Evolutionary conservation across 768 basidiomycete species (phyloP).

Genomic region (Hericium erinaceus): DNA sequence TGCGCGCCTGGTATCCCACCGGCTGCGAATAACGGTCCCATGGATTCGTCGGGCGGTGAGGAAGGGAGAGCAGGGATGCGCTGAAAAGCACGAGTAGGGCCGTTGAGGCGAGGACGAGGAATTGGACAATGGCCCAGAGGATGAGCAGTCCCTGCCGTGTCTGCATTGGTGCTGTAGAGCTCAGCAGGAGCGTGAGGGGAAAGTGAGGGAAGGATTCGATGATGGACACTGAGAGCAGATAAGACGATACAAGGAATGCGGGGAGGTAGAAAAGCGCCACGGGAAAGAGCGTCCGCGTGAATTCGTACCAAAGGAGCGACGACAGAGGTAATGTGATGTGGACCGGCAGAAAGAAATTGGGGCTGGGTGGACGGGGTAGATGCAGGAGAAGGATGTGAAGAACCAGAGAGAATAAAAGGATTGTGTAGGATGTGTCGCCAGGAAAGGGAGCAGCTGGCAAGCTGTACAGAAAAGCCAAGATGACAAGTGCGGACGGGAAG

Average conservation of each 20-base stretch:
- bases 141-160: slow-evolving; percentile 35
- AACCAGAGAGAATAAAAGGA: slow-evolving; percentile 32
- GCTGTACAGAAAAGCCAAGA: slow-evolving; percentile 31
- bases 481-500: slow-evolving; percentile 28
- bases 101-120: slow-evolving; percentile 26
- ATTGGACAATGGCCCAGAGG: slow-evolving; percentile 26
- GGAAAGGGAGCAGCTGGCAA: slow-evolving; percentile 37
- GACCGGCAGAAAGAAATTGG: slow-evolving; percentile 32
- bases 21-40: slow-evolving; percentile 43
- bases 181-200: slow-evolving; percentile 10
- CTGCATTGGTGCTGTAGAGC: slow-evolving; percentile 32
- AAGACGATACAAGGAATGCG: slow-evolving; percentile 31
- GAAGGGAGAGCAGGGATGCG: slow-evolving; percentile 13
- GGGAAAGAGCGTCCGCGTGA: slow-evolving; percentile 31
- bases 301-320: slow-evolving; percentile 29
- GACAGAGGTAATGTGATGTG: slow-evolving; percentile 35
- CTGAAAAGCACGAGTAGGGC: slow-evolving; percentile 25
- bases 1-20: slow-evolving; percentile 37
- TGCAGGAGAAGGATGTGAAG: slow-evolving; percentile 39
- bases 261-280: slow-evolving; percentile 40
- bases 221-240: slow-evolving; percentile 40
- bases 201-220: slow-evolving; percentile 21
- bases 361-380: slow-evolving; percentile 34
- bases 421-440: slow-evolving; percentile 29
- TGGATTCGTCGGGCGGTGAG: background rate